phyloP scores from a whole-genome alignment of 2,329 filamentous ascomycete genomes.

The Pyrenophora graminea region DNA sequence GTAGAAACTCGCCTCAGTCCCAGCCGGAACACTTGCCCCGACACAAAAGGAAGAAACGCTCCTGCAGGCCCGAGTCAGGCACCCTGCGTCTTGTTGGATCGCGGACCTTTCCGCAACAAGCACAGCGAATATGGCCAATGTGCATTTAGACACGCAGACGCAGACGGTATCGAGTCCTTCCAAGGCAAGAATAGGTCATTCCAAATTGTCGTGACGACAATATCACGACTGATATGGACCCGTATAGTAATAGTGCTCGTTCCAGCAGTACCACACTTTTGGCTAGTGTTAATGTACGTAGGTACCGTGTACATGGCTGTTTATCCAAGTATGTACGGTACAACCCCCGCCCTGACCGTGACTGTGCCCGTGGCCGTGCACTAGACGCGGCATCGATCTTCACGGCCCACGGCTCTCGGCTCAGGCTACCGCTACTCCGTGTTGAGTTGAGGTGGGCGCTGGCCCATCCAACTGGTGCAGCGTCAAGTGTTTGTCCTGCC shows the following conservation, averaged over 20 bases:
- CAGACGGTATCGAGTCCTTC: too few species aligned
- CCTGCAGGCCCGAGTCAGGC: conserved; percentile 29
- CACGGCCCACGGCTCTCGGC: conserved; percentile 24
- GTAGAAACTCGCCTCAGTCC: conserved; percentile 7
- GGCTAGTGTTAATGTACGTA: neutral
- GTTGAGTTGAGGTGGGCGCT: conserved; percentile 19
- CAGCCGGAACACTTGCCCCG: conserved; percentile 13
- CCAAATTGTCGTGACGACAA: conserved; percentile 16
- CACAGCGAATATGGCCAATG: conserved; percentile 4
- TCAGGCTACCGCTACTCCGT: conserved; percentile 37
- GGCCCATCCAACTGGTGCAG: conserved; percentile 6
- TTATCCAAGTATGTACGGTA: too few species aligned
- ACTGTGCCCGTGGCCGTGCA: conserved; percentile 25
- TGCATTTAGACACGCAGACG: too few species aligned
- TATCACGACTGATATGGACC: conserved; percentile 12
- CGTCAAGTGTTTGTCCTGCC: conserved; percentile 11
- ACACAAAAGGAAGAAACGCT: conserved; percentile 28
- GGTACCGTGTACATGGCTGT: too few species aligned
- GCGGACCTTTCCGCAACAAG: conserved; percentile 26
- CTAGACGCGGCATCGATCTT: conserved; percentile 24
- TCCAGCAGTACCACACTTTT: conserved; percentile 9
- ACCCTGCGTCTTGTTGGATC: conserved; percentile 23
- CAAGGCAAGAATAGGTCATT: conserved; percentile 8
- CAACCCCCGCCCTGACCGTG: conserved; percentile 3
- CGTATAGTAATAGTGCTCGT: conserved; percentile 16